These are phyloP conservation scores for Asterionellopsis glacialis DNA, from an alignment of 108 stramenopile species.

Conservation along the genomic window DNA sequence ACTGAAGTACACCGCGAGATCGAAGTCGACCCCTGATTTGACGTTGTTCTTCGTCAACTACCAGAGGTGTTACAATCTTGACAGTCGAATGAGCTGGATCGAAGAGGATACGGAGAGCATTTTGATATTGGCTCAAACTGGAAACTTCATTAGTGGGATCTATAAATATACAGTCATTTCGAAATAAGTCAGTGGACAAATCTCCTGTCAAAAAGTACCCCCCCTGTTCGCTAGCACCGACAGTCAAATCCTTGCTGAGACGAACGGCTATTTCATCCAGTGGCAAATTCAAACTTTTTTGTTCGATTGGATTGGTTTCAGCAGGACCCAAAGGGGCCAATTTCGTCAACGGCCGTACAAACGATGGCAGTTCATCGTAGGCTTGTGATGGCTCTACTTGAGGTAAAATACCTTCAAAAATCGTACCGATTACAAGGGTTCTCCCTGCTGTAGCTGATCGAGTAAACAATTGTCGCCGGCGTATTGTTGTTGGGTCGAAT, in stretches of 20 bases:
- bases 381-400: too few species aligned
- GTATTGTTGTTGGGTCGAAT: too few species aligned
- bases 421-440: too few species aligned
- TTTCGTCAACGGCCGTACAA: constrained; percentile 35
- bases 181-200: constrained; percentile 39
- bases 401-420: too few species aligned
- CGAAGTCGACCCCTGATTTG: constrained; percentile 37
- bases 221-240: constrained; percentile 30
- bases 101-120: constrained; percentile 41
- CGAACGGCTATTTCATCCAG: constrained; percentile 31
- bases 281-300: constrained; percentile 23
- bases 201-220: constrained; percentile 55
- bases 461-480: too few species aligned
- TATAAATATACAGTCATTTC: constrained; percentile 45
- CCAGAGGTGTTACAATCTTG: constrained; percentile 17
- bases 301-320: background rate
- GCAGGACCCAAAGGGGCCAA: constrained; percentile 43
- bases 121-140: constrained; percentile 42
- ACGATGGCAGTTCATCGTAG: constrained; percentile 22
- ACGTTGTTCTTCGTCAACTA: constrained; percentile 10
- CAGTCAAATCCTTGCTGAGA: constrained; percentile 31
- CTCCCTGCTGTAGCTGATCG: too few species aligned
- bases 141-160: constrained; percentile 55
- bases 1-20: constrained; percentile 37
- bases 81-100: constrained; percentile 42